These are phyloP conservation scores for Botrytis aclada DNA, from an alignment of 2,329 filamentous ascomycete species.

Conservation along the genomic window DNA sequence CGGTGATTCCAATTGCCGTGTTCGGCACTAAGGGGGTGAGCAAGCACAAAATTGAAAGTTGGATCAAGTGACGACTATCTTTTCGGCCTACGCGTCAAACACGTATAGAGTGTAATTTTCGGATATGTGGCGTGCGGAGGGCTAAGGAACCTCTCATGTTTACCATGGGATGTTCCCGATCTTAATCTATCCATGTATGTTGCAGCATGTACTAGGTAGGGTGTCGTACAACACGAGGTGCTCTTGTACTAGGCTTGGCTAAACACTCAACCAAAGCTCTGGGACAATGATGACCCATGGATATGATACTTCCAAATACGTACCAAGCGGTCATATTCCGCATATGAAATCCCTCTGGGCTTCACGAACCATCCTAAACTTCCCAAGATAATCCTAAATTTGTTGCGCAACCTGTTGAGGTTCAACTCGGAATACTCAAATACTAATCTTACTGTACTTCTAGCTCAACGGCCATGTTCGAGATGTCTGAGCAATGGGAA, in stretches of 20 bases:
- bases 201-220: slow-evolving; percentile 10
- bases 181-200: slow-evolving; percentile 4
- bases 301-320: slow-evolving; percentile 4
- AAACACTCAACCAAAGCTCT: not conserved
- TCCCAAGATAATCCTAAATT: not conserved
- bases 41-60: not conserved
- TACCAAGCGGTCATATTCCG: too few relatives aligned
- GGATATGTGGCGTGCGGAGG: not conserved
- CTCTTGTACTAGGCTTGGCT: slow-evolving; percentile 5
- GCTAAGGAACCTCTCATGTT: not conserved
- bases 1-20: not conserved
- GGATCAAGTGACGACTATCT: not conserved
- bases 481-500: slow-evolving; percentile 77
- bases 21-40: not conserved
- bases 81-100: not conserved
- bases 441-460: slow-evolving; percentile 24
- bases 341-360: not conserved
- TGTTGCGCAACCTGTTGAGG: not conserved
- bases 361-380: not conserved
- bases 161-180: not conserved
- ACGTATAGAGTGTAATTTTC: not conserved
- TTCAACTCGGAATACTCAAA: not conserved
- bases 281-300: not conserved
- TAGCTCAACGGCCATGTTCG: slow-evolving; percentile 73
- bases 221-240: slow-evolving; percentile 10